Base-by-base conservation (phyloP, 2,329 filamentous ascomycete genomes). In the Phoma sp. region DNA sequence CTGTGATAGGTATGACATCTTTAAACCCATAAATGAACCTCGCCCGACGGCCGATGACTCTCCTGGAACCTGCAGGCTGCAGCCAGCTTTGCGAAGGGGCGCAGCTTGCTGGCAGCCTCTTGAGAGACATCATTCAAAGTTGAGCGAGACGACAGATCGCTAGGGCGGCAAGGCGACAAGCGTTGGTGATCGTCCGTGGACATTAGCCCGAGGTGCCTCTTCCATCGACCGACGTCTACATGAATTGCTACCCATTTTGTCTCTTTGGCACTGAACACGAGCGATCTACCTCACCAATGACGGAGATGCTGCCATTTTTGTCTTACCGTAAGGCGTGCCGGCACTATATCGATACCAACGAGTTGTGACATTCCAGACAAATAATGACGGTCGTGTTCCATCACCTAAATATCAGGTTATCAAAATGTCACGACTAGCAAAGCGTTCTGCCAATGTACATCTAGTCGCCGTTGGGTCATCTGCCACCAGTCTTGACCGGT, bases 1-100 rank as follows among this genome's bases (percentile, higher is more conserved):
- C 64, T 65, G 62, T 64, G 38, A 57, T 57, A 63, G 65, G 58
- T 68, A 70, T 71, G 67, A 72, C 68, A 68, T 54, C 39, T 41
- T 33, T 51, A 62, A 65, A 64, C 55, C 62, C 64, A 63, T 66
- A 63, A 68, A 50, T 40, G 24, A 32, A 43, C 57, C 39, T 55
- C 35, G 62, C 29, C 29, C 63, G 64, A 45, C 63, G 57, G 55
- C 68, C 63, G 43, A 40, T 35, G 29, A 35, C 55, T 57, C 40
- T 40, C 36, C 52, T 50, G 52, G 39, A 55, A 46, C 52, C 45
- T 55, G 52, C 46, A 55, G 40, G 46, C 45, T 55, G 52, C 46
- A 55, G 40, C 41, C 33, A 31, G 32, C 33, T 31, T 46, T 36
- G 44, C 24, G 36, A 44, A 40, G 12, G 17, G 40, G 35, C 17